Percentiles rank a stretch among this genome's conserved stretches.
Conservation (phyloP, 73 alveolate genomes). For the Symbiodinium natans region DNA sequence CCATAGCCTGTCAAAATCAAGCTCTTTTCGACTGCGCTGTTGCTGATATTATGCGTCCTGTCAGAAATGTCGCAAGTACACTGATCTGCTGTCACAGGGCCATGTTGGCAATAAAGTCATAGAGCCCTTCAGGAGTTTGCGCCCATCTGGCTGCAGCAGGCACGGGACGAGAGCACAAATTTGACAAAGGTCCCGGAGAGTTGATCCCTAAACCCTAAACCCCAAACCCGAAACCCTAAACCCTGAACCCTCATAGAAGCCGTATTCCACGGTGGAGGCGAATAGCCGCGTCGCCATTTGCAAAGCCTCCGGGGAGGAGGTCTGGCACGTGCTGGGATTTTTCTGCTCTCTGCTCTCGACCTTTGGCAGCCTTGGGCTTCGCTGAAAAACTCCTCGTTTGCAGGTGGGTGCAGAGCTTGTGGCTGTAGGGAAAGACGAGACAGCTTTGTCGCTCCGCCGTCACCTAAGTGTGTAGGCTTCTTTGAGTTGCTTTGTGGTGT, state of each 20-base stretch:
- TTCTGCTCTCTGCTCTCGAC: no score
- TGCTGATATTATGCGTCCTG: neutral
- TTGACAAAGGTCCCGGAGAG: no score
- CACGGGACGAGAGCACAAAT: neutral
- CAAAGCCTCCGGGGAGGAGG: slow-evolving; percentile 35
- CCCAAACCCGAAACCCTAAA: no score
- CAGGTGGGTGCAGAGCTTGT: slow-evolving; percentile 84
- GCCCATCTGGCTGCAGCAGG: slow-evolving; percentile 86
- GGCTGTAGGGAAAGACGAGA: slow-evolving; percentile 76
- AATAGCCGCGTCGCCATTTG: slow-evolving; percentile 72
- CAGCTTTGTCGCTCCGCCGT: slow-evolving; percentile 75
- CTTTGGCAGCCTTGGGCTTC: no score
- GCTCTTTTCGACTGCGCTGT: neutral
- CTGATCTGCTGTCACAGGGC: neutral
- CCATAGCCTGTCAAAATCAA: neutral
- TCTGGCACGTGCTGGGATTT: no score
- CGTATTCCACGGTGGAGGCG: neutral
- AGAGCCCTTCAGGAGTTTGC: slow-evolving; percentile 82
- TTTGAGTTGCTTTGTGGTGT: neutral
- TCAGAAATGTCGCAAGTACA: neutral
- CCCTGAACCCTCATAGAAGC: no score
- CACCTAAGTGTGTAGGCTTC: neutral
- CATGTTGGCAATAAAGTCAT: no score
- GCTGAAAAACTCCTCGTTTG: neutral
- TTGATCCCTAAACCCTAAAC: no score